Conservation (phyloP, 2,329 filamentous ascomycete species). For the Hypoxylon sp. region DNA sequence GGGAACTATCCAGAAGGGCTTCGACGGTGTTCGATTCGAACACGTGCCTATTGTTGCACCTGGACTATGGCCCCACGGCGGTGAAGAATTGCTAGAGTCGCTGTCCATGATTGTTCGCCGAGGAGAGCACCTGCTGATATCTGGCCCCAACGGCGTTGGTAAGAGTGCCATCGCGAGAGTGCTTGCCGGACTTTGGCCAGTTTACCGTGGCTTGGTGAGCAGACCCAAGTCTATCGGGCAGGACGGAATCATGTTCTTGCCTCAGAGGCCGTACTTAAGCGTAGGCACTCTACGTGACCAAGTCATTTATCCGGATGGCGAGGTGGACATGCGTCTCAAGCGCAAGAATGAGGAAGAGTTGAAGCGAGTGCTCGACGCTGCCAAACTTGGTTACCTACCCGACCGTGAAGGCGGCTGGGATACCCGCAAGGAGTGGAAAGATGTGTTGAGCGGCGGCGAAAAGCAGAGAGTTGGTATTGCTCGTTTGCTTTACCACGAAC, state of each 20-base stretch:
- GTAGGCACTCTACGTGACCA: slow-evolving; percentile 95
- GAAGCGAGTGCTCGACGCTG: slow-evolving; percentile 83
- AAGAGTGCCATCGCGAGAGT: slow-evolving; percentile 92
- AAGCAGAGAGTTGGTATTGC: slow-evolving; percentile 97
- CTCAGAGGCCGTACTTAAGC: slow-evolving; percentile 92
- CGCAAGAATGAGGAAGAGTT: slow-evolving; percentile 85
- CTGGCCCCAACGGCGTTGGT: slow-evolving; percentile 93
- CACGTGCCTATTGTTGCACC: slow-evolving; percentile 94
- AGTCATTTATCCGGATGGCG: slow-evolving; percentile 97
- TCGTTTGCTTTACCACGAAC: slow-evolving; percentile 92
- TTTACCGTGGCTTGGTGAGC: slow-evolving; percentile 92
- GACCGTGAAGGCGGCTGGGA: slow-evolving; percentile 97
- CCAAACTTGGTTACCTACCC: slow-evolving; percentile 88
- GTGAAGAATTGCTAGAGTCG: slow-evolving; percentile 90
- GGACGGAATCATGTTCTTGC: slow-evolving; percentile 98
- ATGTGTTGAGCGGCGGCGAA: slow-evolving; percentile 95
- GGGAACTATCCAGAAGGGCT: slow-evolving; percentile 93
- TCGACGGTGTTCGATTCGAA: slow-evolving; percentile 93
- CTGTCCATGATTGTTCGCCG: slow-evolving; percentile 90
- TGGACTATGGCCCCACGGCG: slow-evolving; percentile 87
- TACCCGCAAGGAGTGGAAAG: slow-evolving; percentile 97
- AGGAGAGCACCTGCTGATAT: slow-evolving; percentile 94
- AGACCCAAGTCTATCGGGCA: slow-evolving; percentile 83
- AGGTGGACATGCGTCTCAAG: slow-evolving; percentile 90
- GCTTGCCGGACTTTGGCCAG: slow-evolving; percentile 92